Evolutionary conservation across 345 rosid genomes (phyloP), one percentile per base, ranked within the genome.

Genomic region (Viola odorata): DNA sequence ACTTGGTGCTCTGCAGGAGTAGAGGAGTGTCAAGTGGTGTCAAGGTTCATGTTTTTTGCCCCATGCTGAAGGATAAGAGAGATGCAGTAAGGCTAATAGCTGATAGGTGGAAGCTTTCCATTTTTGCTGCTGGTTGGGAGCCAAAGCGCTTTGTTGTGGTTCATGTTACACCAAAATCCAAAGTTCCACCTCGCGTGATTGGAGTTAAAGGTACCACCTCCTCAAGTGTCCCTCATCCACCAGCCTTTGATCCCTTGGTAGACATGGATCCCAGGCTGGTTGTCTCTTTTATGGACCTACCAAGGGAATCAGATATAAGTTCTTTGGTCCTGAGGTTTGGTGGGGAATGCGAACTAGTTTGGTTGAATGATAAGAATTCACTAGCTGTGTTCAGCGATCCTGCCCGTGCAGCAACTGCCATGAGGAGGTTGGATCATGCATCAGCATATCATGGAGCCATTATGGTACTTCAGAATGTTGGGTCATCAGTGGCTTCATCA

Each of bases 251-350:
- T 80, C 79, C 87, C 16, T 50, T 85, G 10, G 92, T 86, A 14
- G 99, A 94, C 77, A 86, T 94, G 97, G 97, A 94, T 77, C 91
- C 96, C 44, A 78, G 97, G 79, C 95, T 88, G 63, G 89, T 90
- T 40, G 92, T 90, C 66, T 86, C 90, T 50, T 86, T 94, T 60
- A 75, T 82, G 45, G 96, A 94, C 81, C 81, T 94, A 73, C 97
- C 96, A 0, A 82, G 95, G 76, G 97, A 90, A 69, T 79, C 92
- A 5, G 87, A 94, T 77, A 83, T 90, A 73, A 87, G 89, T 45
- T 84, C 89, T 5, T 67, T 86, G 61, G 96, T 90, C 37, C 75
- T 87, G 62, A 86, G 97, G 66, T 87, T 92, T 77, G 99, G 97
- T 16, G 99, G 99, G 64, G 99, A 92, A 71, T 87, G 97, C 56